Percentiles rank a stretch among this genome's conserved stretches.
These are phyloP conservation scores for Blakeslea trispora DNA, from an alignment of 371 early-diverging fungal species.

Conservation along the genomic window DNA sequence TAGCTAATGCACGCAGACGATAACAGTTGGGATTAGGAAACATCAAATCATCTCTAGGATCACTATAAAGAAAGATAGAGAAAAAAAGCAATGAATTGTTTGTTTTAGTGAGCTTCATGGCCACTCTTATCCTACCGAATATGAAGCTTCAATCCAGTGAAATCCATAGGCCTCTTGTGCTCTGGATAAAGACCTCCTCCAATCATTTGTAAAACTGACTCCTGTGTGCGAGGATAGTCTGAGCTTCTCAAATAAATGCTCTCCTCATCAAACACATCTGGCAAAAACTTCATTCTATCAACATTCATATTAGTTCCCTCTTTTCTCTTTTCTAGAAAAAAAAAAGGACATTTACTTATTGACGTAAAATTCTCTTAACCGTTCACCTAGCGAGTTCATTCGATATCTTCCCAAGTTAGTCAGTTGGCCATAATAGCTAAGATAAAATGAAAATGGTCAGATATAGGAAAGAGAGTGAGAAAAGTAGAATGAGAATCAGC, in stretches of 20 bases:
- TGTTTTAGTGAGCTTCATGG: not conserved
- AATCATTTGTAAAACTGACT: constrained; percentile 72
- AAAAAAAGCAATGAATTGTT: not conserved
- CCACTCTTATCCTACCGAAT: constrained; percentile 35
- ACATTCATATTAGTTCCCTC: not conserved
- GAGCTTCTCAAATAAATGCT: constrained; percentile 65
- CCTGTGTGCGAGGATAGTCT: constrained; percentile 72
- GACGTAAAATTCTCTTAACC: constrained; percentile 67
- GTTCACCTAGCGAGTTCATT: constrained; percentile 59
- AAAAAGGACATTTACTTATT: constrained; percentile 47
- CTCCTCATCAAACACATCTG: constrained; percentile 41
- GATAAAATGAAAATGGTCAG: not conserved
- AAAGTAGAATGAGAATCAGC: too few relatives aligned
- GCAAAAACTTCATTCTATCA: constrained; percentile 43
- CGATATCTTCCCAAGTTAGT: constrained; percentile 72
- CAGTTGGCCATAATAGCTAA: constrained; percentile 73
- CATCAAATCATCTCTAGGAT: constrained; percentile 44
- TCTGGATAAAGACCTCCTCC: constrained; percentile 67
- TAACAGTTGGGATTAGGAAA: constrained; percentile 50
- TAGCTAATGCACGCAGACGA: constrained; percentile 36
- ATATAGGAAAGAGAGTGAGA: too few relatives aligned
- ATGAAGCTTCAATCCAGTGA: constrained; percentile 33
- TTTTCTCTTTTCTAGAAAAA: constrained; percentile 8
- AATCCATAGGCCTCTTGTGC: constrained; percentile 28
- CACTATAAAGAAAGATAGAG: constrained; percentile 23